These are phyloP conservation scores for Aureobasidium sp. DNA, from an alignment of 2,329 filamentous ascomycete species.

Conservation along the genomic window DNA sequence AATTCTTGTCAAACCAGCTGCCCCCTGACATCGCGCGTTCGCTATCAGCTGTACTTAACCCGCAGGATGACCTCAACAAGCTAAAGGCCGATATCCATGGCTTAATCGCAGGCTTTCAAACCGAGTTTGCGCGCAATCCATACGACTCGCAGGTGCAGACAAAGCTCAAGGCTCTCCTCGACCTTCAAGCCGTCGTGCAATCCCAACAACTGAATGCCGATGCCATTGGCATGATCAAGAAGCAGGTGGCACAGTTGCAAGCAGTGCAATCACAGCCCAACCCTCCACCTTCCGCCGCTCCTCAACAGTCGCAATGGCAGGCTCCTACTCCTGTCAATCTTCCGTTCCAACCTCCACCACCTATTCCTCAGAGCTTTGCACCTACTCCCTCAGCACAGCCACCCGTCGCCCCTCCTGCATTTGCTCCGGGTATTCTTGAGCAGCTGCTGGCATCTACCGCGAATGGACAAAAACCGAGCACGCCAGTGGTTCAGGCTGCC, in stretches of 20 bases:
- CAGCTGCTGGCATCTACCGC: constrained; percentile 30
- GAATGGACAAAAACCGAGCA: constrained; percentile 30
- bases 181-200: constrained; percentile 74
- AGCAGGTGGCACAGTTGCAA: constrained; percentile 72
- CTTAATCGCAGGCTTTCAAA: constrained; percentile 65
- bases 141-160: constrained; percentile 69
- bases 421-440: constrained; percentile 27
- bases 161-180: constrained; percentile 75
- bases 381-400: constrained; percentile 22
- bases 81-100: constrained; percentile 78
- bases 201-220: constrained; percentile 70
- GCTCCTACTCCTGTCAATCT: constrained; percentile 19
- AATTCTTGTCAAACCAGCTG: constrained; percentile 14
- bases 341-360: constrained; percentile 24
- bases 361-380: constrained; percentile 20
- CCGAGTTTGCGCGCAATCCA: constrained; percentile 67
- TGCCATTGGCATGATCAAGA: constrained; percentile 76
- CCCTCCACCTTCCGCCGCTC: constrained; percentile 24
- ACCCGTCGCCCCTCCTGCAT: constrained; percentile 21
- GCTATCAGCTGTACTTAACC: constrained; percentile 16
- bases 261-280: constrained; percentile 51
- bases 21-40: constrained; percentile 17
- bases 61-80: constrained; percentile 43
- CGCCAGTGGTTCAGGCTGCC: constrained; percentile 29
- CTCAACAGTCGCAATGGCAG: constrained; percentile 26